Evolutionary conservation across 345 rosid genomes (phyloP), one percentile per base, ranked within the genome.

Genomic region (Erucastrum elatum): DNA sequence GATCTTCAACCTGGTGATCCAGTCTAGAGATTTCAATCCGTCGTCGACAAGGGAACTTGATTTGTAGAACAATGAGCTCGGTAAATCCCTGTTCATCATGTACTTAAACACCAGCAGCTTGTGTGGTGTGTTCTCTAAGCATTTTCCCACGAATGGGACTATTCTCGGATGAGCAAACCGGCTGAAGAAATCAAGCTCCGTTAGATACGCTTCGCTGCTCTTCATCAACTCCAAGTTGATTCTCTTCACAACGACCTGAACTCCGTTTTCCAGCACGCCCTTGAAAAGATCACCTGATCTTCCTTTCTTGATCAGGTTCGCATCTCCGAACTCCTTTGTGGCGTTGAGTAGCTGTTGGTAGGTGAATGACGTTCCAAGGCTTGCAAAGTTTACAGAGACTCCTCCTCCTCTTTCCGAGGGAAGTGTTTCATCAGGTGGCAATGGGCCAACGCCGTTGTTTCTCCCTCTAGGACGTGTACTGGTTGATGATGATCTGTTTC

Each of bases 1-100:
- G 35, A 95, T 90, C 81, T 95, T 95, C 84, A 90, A 77, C 75
- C 99, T 87, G 4, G 98, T 93, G 67, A 95, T 95, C 99, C 99
- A 95, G 71, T 95, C 99, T 6, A 93, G 84, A 62, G 99, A 91
- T 71, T 82, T 86, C 68, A 88, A 80, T 56, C 89, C 84, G 60
- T 85, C 83, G 12, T 90, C 96, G 35, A 84, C 90, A 17, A 70
- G 41, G n/a, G 87, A 77, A 65, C 69, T 80, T 0, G 86, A 65
- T 69, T 77, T 87, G 75, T 89, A 84, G 77, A 85, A 84, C 75
- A 95, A 85, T 6, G 96, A 90, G 84, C 85, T 89, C 39, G 89
- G 89, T 78, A 95, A 79, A 83, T 95, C 98, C 60, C 88, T 83
- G 56, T 88, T 84, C 4, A 90, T 88, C 96, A 95, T 93, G 82